Evolutionary conservation across 2,329 filamentous ascomycete genomes (phyloP), one percentile per base, ranked within the genome.

Genomic region (Apiospora sp.): DNA sequence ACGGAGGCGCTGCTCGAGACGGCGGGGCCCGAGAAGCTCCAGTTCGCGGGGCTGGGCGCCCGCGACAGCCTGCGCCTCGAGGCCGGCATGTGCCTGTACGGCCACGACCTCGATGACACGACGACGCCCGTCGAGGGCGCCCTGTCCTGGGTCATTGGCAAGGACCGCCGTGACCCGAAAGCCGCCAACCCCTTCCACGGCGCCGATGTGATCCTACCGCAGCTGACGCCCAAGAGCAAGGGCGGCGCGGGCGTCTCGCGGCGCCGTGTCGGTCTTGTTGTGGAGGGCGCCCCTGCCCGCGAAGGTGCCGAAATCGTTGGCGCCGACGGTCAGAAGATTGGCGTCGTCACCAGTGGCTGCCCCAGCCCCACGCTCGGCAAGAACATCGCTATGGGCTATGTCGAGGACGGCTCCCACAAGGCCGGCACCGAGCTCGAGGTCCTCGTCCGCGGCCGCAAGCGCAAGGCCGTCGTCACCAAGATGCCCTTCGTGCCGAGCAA

Each of bases 31-130:
- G 87, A 88, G 74, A 84, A 83, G 70, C 86, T 98, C 22, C 92
- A 93, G 79, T 89, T 98, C 67, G 95, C 96, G 1, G 96, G 96
- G 3, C 89, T 99, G 0, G 96, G 95, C 13, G 94, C 96, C 2
- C 91, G 96, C 75, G 96, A 99, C 83, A 97, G 93, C 74, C 90
- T 99, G 73, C 92, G 96, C 67, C 91, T 99, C 43, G 96, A 99
- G 85, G 96, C 96, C 0, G 96, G 96, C 74, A 97, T 99, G 96
- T 99, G 96, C 83, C 89, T 99, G n/a, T 99, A 99, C 84, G 96
- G 96, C n/a, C 94, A 98, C 84, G 96, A 99, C 82, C 89, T 99
- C 49, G 92, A 97, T 81, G 96, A 98, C 80, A 82, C 83, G n/a
- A 90, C 87, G 24, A 90, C 89, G 22, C 89, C 89, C 22, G 87